Conservation (phyloP, 768 basidiomycete species). For the Mycena haematopus region DNA sequence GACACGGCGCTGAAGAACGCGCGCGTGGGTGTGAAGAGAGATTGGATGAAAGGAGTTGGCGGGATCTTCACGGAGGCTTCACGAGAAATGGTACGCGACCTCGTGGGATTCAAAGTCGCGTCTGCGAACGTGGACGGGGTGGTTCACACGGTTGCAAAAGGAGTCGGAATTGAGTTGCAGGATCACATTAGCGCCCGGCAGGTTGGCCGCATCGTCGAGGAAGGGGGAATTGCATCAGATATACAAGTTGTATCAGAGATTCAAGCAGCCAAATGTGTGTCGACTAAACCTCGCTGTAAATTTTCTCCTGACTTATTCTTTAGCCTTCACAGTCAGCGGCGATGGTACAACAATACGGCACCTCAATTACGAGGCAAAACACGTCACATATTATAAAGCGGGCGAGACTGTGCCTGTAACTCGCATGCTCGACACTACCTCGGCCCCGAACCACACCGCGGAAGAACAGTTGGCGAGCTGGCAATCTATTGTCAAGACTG, state of each 20-base stretch:
- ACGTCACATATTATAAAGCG: not conserved
- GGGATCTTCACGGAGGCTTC: not conserved
- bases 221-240: not conserved
- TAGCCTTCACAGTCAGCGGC: not conserved
- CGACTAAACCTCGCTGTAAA: too few relatives aligned
- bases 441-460: constrained; percentile 6
- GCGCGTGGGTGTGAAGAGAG: not conserved
- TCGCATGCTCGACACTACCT: not conserved
- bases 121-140: not conserved
- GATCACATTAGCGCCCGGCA: not conserved
- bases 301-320: not conserved
- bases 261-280: not conserved
- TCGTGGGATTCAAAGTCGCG: not conserved
- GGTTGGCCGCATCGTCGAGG: not conserved
- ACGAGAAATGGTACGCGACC: not conserved
- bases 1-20: not conserved
- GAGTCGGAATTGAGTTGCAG: not conserved
- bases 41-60: not conserved
- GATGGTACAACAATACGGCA: not conserved
- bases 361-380: constrained; percentile 1
- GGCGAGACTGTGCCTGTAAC: not conserved
- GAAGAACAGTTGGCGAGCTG: constrained; percentile 33
- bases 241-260: not conserved
- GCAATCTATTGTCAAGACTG: constrained; percentile 9
- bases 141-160: not conserved